phyloP scores from a whole-genome alignment of 352 stramenopile species.

The Globisporangium cylindrosporum region DNA sequence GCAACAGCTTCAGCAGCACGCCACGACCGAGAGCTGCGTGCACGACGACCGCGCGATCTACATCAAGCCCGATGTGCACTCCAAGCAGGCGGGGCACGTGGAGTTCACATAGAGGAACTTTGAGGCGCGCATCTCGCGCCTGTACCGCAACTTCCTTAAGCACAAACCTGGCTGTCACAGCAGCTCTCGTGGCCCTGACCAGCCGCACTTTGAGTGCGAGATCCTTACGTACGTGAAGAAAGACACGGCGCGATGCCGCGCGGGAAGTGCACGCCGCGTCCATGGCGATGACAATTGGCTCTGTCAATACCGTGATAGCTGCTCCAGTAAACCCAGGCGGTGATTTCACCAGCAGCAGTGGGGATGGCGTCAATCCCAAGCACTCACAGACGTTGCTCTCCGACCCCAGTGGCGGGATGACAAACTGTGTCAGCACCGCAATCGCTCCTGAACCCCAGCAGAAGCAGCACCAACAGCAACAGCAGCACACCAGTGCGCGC shows the following conservation, averaged over 20 bases:
- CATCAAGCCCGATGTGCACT: slow-evolving; percentile 71
- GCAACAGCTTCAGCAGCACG: slow-evolving; percentile 42
- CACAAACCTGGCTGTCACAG: slow-evolving; percentile 31
- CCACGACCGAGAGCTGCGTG: slow-evolving; percentile 42
- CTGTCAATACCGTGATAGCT: not conserved
- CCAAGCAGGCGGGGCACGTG: slow-evolving; percentile 80
- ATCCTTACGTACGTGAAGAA: slow-evolving; percentile 77
- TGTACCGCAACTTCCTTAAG: slow-evolving; percentile 80
- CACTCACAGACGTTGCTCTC: not conserved
- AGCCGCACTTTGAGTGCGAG: slow-evolving; percentile 53
- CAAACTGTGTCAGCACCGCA: not conserved
- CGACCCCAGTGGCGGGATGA: not conserved
- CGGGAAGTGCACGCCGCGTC: not conserved
- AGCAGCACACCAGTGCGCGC: not conserved
- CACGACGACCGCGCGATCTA: slow-evolving; percentile 69
- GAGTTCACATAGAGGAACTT: slow-evolving; percentile 65
- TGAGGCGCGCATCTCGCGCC: slow-evolving; percentile 60
- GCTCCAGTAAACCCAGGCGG: not conserved
- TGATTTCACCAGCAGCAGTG: not conserved
- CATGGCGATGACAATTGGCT: not conserved
- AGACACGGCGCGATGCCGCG: slow-evolving; percentile 18
- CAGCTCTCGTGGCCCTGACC: slow-evolving; percentile 10
- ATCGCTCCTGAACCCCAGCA: slow-evolving; percentile 3
- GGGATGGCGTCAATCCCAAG: not conserved
- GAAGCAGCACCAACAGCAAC: not conserved